Evolutionary conservation across 2,329 filamentous ascomycete species (phyloP), one percentile per base, ranked within the genome.

Genomic region (Diplodia mutila): DNA sequence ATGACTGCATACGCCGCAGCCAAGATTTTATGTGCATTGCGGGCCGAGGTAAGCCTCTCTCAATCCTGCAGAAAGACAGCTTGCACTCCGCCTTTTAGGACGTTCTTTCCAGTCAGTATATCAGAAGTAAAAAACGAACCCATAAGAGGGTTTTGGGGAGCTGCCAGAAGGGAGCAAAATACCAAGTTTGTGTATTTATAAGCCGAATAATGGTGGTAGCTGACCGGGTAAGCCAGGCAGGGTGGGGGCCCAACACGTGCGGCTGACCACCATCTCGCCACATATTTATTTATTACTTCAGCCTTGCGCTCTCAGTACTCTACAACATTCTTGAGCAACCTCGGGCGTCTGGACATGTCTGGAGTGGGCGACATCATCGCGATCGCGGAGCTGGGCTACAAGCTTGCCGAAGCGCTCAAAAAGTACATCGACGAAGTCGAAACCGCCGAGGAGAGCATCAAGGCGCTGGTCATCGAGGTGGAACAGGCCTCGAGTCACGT

Each of bases 361-460:
- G 54, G 54, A 12, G 27, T 59, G 8, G 54, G 54, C 54, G 54
- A 59, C 29, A 59, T 59, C 37, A 46, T 59, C 37, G 54, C 54
- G 12, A 25, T 59, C n/a, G 54, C 54, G 54, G 21, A 59, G 21
- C 54, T 59, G 37, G 54, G 54, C 54, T 59, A 59, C 54, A 59
- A 59, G 34, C 42, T 59, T 37, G 54, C 54, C 6, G 54, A 46
- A 42, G 54, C 32, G 54, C 54, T 59, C 37, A 59, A 59, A 14
- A n/a, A 18, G 21, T 59, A 59, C 54, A 59, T 59, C 4, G 54
- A 59, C 54, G 54, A 59, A 34, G 54, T 59, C 21, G 54, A 37
- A 12, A 18, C 37, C 12, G 54, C 54, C 11, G 32, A 59, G 34
- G 54, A 59, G 12, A 59, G 37, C n/a, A 46, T 59, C 54, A 59